Evolutionary conservation across 108 stramenopile genomes (phyloP), one percentile per base, ranked within the genome.

Genomic region (Nitzschia palea): DNA sequence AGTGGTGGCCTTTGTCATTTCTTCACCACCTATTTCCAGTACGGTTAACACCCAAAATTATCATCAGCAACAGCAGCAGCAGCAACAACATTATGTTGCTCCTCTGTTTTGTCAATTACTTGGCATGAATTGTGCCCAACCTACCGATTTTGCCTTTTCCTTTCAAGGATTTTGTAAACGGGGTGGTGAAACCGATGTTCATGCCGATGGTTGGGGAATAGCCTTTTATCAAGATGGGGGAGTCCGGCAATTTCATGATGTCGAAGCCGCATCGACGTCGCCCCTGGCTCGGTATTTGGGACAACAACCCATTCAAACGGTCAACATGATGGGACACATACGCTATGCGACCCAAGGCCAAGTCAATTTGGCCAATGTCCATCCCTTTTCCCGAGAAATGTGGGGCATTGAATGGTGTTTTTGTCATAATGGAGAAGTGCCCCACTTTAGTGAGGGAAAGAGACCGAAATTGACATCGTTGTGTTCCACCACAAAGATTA

Each of bases 191-290:
- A 96, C 95, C 18, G 93, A 92, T 58, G 74, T 86, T 25, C 92
- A 96, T 58, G 60, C 76, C 18, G 88, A 96, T 55, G 95, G 95
- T 4, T 96, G 95, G 95, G 95, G 95, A 10, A 35, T 94, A 35
- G 69, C 65, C 14, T 79, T 70, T 70, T 86, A 83, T 51, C 77
- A 85, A 43, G 69, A 79, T n/a, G 79, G 82, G 28, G 82, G 87
- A n/a, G 8, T 88, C 4, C 79, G 87, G 26, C 74, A 81, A 43
- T 88, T 88, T 67, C 87, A 88, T 47, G 87, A 85, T 63, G 55
- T 68, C 1, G 64, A 80, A 37, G 80, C 93, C 22, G 85, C 87
- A 2, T 45, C 70, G 2, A 70, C 77, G 0, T 83, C 81, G 55
- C 76, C 86, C 18, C 45, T 92, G 50, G 93, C 93, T 22, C 68